Evolutionary conservation across 306 rosid genomes (phyloP).

Genomic region (Ormosia semicastrata): DNA sequence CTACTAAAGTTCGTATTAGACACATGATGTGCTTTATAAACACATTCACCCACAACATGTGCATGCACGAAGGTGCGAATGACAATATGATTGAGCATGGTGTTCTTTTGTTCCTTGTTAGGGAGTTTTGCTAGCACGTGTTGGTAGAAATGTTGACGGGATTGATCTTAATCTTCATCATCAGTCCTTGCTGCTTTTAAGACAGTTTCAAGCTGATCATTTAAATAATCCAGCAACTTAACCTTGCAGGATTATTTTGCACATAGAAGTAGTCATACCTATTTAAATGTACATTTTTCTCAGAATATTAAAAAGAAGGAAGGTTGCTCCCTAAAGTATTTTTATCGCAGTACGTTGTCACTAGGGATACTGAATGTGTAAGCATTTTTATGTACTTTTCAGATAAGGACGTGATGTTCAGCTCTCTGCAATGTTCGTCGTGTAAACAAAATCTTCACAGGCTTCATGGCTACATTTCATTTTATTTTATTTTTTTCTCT

Average conservation of each 20-base stretch:
- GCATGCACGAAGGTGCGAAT: neutral
- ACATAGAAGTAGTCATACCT: neutral
- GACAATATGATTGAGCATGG: slow-evolving; percentile 9
- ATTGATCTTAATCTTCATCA: slow-evolving; percentile 81
- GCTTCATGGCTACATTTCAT: neutral
- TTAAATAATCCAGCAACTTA: slow-evolving; percentile 35
- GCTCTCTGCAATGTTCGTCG: neutral
- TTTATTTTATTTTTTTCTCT: neutral
- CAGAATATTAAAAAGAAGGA: slow-evolving; percentile 3
- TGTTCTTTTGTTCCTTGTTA: slow-evolving; percentile 34
- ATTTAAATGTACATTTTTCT: neutral
- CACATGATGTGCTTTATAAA: slow-evolving; percentile 6
- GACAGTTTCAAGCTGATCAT: slow-evolving; percentile 69
- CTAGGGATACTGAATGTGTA: neutral
- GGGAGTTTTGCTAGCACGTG: slow-evolving; percentile 81
- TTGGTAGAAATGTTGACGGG: slow-evolving; percentile 84
- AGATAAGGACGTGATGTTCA: neutral
- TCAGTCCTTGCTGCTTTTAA: slow-evolving; percentile 65
- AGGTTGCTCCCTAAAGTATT: slow-evolving; percentile 1
- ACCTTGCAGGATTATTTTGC: slow-evolving; percentile 21
- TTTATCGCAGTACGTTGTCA: slow-evolving; percentile 2
- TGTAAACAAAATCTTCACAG: slow-evolving; percentile 21
- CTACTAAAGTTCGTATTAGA: too few relatives aligned
- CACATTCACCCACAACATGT: neutral
- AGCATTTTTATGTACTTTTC: neutral